A percentile compares a stretch with the other conserved stretches of the same genome.
phyloP scores from a whole-genome alignment of 495 filamentous ascomycete genomes.

The Chaetomidium leptoderma region DNA sequence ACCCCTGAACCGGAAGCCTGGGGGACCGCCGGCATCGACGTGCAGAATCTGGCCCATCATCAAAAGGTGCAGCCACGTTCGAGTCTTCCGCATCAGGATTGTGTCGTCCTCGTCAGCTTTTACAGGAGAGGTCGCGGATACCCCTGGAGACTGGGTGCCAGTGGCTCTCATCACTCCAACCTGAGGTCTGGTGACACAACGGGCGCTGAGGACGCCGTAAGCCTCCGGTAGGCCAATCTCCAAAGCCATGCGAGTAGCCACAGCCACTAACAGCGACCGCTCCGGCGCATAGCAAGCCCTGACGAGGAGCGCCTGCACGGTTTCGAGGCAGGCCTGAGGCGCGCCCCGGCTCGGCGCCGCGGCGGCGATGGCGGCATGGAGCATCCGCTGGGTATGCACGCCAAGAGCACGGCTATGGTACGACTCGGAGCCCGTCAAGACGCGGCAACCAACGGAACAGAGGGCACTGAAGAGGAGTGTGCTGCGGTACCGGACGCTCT shows the following conservation, averaged over 20 bases:
- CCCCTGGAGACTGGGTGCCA: not conserved
- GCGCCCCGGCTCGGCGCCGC: not conserved
- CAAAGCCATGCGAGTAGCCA: not conserved
- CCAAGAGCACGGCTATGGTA: not conserved
- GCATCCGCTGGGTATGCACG: not conserved
- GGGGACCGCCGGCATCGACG: not conserved
- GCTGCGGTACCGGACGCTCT: not conserved
- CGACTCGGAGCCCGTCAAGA: not conserved
- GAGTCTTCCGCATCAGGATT: constrained; percentile 1
- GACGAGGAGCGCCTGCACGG: constrained; percentile 3
- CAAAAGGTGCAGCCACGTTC: not conserved
- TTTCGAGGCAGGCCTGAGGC: not conserved
- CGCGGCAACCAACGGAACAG: not conserved
- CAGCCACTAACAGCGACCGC: not conserved
- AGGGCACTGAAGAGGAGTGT: not conserved
- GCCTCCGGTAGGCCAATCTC: not conserved
- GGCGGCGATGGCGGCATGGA: not conserved
- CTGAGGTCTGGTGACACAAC: not conserved
- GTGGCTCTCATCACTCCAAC: no score
- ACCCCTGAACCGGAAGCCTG: not conserved
- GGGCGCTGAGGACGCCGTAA: not conserved
- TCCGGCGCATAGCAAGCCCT: constrained; percentile 1
- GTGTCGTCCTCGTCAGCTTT: not conserved
- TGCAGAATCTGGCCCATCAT: constrained; percentile 5
- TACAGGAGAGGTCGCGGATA: not conserved